phyloP scores from a whole-genome alignment of 176 grass and related monocot genomes.

The Saccharum officinarum region DNA sequence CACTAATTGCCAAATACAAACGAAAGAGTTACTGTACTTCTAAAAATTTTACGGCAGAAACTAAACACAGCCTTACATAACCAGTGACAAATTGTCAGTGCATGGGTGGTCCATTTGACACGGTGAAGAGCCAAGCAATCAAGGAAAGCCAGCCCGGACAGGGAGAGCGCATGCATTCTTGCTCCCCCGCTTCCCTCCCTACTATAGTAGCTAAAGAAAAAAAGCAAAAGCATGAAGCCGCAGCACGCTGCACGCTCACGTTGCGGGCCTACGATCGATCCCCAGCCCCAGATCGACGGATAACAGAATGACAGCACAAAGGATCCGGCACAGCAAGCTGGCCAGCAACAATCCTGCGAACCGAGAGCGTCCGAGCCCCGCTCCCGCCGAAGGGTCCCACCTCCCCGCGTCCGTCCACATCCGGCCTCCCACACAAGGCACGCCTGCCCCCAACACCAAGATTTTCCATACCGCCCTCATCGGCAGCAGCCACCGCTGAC shows the following conservation, averaged over 20 bases:
- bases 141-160: neutral
- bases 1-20: too few species aligned
- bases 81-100: neutral
- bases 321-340: constrained; percentile 41
- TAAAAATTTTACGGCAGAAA: too few species aligned
- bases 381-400: constrained; percentile 5
- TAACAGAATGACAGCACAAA: neutral
- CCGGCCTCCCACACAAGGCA: neutral
- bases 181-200: neutral
- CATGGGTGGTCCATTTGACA: neutral
- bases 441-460: neutral
- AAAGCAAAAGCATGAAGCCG: neutral
- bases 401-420: neutral
- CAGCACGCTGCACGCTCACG: constrained; percentile 21
- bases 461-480: neutral
- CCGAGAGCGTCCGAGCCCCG: neutral
- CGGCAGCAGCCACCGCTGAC: accelerated
- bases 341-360: constrained; percentile 15
- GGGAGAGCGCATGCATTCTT: neutral
- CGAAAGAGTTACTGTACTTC: too few species aligned
- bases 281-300: neutral
- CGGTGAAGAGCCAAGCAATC: neutral
- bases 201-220: neutral
- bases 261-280: constrained; percentile 12
- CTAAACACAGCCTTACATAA: too few species aligned